Conservation (phyloP, 495 filamentous ascomycete genomes). For the Penicillium ucsense region DNA sequence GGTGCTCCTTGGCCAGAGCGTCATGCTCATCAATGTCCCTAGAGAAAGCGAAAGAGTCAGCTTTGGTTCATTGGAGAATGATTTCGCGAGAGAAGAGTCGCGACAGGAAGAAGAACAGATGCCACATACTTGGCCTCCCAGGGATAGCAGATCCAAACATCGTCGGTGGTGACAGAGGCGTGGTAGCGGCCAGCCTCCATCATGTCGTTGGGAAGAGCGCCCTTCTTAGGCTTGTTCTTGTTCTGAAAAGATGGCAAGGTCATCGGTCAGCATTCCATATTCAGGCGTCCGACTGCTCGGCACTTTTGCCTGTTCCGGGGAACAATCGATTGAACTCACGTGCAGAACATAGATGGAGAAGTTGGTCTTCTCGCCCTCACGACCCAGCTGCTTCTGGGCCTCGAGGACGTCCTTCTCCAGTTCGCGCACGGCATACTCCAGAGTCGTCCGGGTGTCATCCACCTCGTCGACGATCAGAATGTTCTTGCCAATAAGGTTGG, state of each 20-base stretch:
- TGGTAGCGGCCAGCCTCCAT: slow-evolving; percentile 65
- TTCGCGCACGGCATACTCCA: slow-evolving; percentile 94
- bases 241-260: slow-evolving; percentile 43
- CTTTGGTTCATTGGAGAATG: too few species aligned
- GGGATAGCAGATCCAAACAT: slow-evolving; percentile 99
- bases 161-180: slow-evolving; percentile 75
- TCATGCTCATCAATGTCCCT: slow-evolving; percentile 94
- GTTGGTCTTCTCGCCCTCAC: slow-evolving; percentile 60
- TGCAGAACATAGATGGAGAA: slow-evolving; percentile 95
- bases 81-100: too few species aligned
- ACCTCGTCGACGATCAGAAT: slow-evolving; percentile 98
- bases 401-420: slow-evolving; percentile 91
- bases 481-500: slow-evolving; percentile 90
- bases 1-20: slow-evolving; percentile 48
- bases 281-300: too few species aligned
- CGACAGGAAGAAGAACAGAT: neutral
- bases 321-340: slow-evolving; percentile 42
- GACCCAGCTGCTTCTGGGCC: slow-evolving; percentile 62
- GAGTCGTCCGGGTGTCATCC: slow-evolving; percentile 92
- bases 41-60: slow-evolving; percentile 1
- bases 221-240: slow-evolving; percentile 95
- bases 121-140: slow-evolving; percentile 78
- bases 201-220: slow-evolving; percentile 71
- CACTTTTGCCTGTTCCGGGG: too few species aligned
- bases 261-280: neutral